These are phyloP conservation scores for Camillea tinctor DNA, from an alignment of 2,329 filamentous ascomycete genomes.

Conservation along the genomic window DNA sequence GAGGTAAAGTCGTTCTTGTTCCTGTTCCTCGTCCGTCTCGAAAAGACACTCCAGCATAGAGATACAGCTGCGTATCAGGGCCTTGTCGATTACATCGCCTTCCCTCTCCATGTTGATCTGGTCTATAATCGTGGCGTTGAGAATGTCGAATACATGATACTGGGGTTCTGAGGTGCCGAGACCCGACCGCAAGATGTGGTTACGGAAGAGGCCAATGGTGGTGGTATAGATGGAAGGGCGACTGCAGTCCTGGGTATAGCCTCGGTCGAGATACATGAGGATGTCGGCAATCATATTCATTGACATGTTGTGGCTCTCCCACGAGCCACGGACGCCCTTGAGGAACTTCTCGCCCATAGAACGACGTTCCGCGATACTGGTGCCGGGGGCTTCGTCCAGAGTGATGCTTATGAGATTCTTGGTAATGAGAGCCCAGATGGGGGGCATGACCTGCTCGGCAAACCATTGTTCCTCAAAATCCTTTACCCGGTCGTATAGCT, in stretches of 20 bases:
- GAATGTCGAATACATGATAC: conserved; percentile 65
- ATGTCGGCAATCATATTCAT: conserved; percentile 98
- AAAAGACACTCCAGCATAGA: conserved; percentile 90
- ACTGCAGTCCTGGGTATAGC: conserved; percentile 69
- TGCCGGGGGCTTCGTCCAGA: conserved; percentile 54
- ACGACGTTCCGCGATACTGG: conserved; percentile 75
- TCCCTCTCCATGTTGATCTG: conserved; percentile 91
- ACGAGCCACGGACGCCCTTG: conserved; percentile 70
- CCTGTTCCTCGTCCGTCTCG: conserved; percentile 74
- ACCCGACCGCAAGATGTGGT: conserved; percentile 71
- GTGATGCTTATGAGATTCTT: conserved; percentile 61
- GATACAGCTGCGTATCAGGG: conserved; percentile 76
- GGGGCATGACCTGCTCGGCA: conserved; percentile 66
- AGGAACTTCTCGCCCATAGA: conserved; percentile 82
- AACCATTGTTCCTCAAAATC: conserved; percentile 83
- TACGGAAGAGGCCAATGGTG: conserved; percentile 84
- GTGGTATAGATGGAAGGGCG: conserved; percentile 78
- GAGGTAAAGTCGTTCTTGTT: conserved; percentile 78
- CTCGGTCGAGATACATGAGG: conserved; percentile 94
- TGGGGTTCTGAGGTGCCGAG: conserved; percentile 44
- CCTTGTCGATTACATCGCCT: conserved; percentile 83
- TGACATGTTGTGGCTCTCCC: conserved; percentile 85
- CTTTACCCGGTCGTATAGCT: conserved; percentile 78
- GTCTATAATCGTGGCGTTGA: conserved; percentile 81
- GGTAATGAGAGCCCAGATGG: conserved; percentile 70